These are phyloP conservation scores for Nakaseomyces delphensis DNA, from an alignment of 1,139 yeast genomes.

Conservation along the genomic window DNA sequence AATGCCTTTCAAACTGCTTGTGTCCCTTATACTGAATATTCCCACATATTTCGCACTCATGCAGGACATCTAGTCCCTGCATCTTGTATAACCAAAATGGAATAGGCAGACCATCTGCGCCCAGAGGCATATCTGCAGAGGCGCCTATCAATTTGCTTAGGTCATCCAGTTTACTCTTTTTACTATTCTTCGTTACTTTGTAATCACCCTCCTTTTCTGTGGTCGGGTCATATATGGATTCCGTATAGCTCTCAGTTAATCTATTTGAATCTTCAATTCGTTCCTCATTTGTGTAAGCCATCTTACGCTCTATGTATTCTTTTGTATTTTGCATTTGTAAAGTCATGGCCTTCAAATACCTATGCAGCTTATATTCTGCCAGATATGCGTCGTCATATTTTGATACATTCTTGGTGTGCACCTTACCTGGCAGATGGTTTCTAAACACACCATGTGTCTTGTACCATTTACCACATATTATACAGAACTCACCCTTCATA, in stretches of 20 bases:
- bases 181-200: slow-evolving; percentile 8
- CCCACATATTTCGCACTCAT: slow-evolving; percentile 83
- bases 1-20: slow-evolving; percentile 63
- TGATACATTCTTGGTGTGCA: slow-evolving; percentile 50
- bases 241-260: slow-evolving; percentile 35
- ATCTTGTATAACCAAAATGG: slow-evolving; percentile 90
- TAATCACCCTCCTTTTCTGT: slow-evolving; percentile 21
- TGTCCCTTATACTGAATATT: slow-evolving; percentile 68
- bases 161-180: slow-evolving; percentile 16
- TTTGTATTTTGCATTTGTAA: slow-evolving; percentile 38
- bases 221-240: slow-evolving; percentile 22
- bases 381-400: slow-evolving; percentile 14
- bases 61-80: slow-evolving; percentile 72
- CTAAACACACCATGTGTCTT: slow-evolving; percentile 56
- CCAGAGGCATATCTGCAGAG: slow-evolving; percentile 63
- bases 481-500: slow-evolving; percentile 44
- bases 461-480: slow-evolving; percentile 56
- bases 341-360: slow-evolving; percentile 14
- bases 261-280: slow-evolving; percentile 49
- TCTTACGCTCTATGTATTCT: slow-evolving; percentile 54
- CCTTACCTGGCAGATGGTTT: slow-evolving; percentile 67
- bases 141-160: slow-evolving; percentile 27
- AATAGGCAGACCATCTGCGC: slow-evolving; percentile 84
- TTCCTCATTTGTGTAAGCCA: slow-evolving; percentile 47
- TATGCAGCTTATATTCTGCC: slow-evolving; percentile 24